These are phyloP conservation scores for Hamamelis virginiana DNA, from an alignment of 164 flowering plant species.

Conservation along the genomic window DNA sequence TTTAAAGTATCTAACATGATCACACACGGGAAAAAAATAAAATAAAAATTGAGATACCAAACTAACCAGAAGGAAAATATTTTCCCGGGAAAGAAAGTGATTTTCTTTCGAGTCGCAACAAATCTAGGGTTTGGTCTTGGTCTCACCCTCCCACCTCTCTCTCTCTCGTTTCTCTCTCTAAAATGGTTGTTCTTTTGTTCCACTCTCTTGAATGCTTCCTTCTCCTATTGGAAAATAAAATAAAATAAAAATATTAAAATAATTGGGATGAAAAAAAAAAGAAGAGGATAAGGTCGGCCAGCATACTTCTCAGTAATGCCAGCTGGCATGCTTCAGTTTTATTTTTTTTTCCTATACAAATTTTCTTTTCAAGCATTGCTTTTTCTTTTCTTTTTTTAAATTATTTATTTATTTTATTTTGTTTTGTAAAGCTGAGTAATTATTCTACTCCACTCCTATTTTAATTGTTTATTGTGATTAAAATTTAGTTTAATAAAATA, in stretches of 20 bases:
- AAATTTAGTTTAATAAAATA: too few species aligned
- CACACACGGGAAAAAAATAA: neutral
- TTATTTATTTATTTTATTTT: too few species aligned
- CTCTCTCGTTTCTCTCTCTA: slow-evolving; percentile 5
- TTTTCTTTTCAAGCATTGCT: too few species aligned
- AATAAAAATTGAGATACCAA: too few species aligned
- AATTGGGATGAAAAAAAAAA: neutral
- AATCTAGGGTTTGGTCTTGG: slow-evolving; percentile 29
- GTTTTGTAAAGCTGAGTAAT: too few species aligned
- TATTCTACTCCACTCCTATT: too few species aligned
- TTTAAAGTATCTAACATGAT: neutral
- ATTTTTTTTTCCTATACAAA: too few species aligned
- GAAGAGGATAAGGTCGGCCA: slow-evolving; percentile 60
- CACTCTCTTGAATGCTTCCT: slow-evolving; percentile 3
- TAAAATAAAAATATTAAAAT: slow-evolving; percentile 3
- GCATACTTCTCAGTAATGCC: slow-evolving; percentile 32
- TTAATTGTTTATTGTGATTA: too few species aligned
- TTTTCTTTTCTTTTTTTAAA: too few species aligned
- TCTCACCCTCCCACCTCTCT: slow-evolving; percentile 5
- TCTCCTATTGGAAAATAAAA: neutral
- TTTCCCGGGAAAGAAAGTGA: neutral
- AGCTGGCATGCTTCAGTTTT: too few species aligned
- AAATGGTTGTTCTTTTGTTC: neutral
- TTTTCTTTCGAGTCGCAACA: neutral
- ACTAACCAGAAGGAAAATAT: slow-evolving; percentile 4